Base-by-base conservation (phyloP, 768 basidiomycete genomes). In the Mycena pura region DNA sequence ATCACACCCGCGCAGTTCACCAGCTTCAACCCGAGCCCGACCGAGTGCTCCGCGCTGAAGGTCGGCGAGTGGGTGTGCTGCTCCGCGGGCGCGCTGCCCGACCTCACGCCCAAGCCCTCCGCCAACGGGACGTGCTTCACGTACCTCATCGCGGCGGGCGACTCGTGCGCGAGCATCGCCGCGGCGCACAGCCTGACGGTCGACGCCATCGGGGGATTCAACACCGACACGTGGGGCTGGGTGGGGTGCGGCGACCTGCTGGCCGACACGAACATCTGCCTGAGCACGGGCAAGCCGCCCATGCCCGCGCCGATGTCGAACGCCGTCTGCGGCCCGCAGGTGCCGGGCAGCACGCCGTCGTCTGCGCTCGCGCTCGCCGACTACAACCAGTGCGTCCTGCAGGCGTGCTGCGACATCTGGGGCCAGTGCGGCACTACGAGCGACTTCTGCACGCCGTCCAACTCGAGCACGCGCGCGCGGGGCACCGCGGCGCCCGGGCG, bases 381-480 rank as follows among this genome's bases (percentile, higher is more conserved):
- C n/a, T n/a, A n/a, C 6, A 53, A 53, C 43, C 51, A 39, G 3
- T 53, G 51, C 15, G 39, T 40, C 3, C 29, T 53, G 9, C 41
- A 53, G 14, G 51, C 51, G 5, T 53, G 51, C 17, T 53, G 51
- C 40, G 39, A 53, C 24, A 53, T 53, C 39, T 53, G 51, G 51
- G 51, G 51, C 29, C 51, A 53, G n/a, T 53, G 51, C 51, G 51
- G 51, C 6, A 53, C 51, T 25, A 53, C 51, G 1, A 53, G 40
- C 19, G 51, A 53, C 28, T 53, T 53, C 15, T 53, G 51, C 40
- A 53, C 51, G 25, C 40, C 51, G 1, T 41, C 28, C 15, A 9
- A 6, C 6, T 41, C 51, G 34, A 9, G 13, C 6, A 52, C 51
- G 34, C 39, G 51, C 1, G 51, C 51, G n/a, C 51, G 39, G 3